These are phyloP conservation scores for Mollisia scopiformis DNA, from an alignment of 2,329 filamentous ascomycete species.

Conservation along the genomic window DNA sequence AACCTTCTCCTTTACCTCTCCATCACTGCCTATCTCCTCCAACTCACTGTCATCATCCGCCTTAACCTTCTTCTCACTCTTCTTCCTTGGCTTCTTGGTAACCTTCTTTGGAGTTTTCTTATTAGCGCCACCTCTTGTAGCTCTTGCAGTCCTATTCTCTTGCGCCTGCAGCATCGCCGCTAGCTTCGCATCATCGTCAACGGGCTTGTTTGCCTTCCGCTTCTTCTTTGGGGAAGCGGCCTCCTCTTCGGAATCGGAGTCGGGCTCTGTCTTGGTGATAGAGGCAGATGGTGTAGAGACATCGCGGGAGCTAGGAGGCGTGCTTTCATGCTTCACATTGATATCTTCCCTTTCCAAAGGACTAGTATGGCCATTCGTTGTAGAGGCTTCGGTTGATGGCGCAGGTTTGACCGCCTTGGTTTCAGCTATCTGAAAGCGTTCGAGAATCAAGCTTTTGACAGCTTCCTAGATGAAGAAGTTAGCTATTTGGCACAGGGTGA, in stretches of 20 bases:
- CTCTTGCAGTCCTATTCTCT: constrained; percentile 73
- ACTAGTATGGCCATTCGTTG: constrained; percentile 23
- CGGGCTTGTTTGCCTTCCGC: constrained; percentile 54
- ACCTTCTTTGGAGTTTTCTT: constrained; percentile 43
- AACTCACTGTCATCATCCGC: constrained; percentile 81
- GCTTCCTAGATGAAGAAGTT: constrained; percentile 41
- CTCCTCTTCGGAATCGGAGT: constrained; percentile 37
- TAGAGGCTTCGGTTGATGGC: constrained; percentile 11
- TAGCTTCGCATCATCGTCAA: constrained; percentile 83
- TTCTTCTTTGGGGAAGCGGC: constrained; percentile 58
- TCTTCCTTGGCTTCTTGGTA: constrained; percentile 51
- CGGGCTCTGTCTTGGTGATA: constrained; percentile 12
- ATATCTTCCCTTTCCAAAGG: neutral
- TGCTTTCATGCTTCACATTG: constrained; percentile 23
- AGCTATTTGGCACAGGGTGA: neutral
- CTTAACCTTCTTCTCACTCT: constrained; percentile 75
- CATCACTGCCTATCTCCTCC: constrained; percentile 63
- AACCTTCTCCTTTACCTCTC: constrained; percentile 59
- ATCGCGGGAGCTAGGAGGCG: constrained; percentile 16
- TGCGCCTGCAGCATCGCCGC: constrained; percentile 90
- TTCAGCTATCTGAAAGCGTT: constrained; percentile 54
- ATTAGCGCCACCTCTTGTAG: constrained; percentile 73
- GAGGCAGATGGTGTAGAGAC: constrained; percentile 3
- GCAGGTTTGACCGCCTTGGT: constrained; percentile 13
- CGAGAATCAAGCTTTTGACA: constrained; percentile 56